Evolutionary conservation across 2,329 filamentous ascomycete species (phyloP), one percentile per base, ranked within the genome.

Genomic region (Aureobasidium sp.): DNA sequence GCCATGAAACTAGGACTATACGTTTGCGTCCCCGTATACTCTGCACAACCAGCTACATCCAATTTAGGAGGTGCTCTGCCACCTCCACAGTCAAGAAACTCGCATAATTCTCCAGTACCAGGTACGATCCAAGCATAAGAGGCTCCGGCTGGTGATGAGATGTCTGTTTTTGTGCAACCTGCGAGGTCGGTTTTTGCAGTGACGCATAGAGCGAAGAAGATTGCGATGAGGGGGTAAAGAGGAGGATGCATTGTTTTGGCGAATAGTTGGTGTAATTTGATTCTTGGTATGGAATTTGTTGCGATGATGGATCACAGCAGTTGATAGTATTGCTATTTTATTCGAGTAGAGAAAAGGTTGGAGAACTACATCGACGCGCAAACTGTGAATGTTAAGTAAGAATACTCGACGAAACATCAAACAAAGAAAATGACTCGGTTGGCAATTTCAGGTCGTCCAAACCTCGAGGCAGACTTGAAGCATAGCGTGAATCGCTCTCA

Each of bases 1-100:
- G 73, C 59, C 3, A 85, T 72, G 71, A 75, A 86, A 48, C 70
- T 74, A 9, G 82, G 81, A 61, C 76, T 76, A 71, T 83, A 82
- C 13, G 78, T 80, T 16, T 74, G 80, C 30, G 82, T 84, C 64
- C 84, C 84, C 2, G 69, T 67, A 75, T 87, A 86, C 4, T 61
- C 67, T 2, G 72, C 69, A 68, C 86, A 89, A 2, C 85, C 86
- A 0, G 86, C 86, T 27, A 85, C 81, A 30, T 78, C 81, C 16
- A 81, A 83, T 76, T 84, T 48, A 9, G 60, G 60, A 7, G 60
- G 52, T 9, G 85, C 86, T 49, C 81, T 79, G 61, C 85, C 86
- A 65, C 86, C 86, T 62, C 86, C 86, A 73, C 86, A 88, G 79
- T 88, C 86, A 66, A 85, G 78, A 64, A 83, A 69, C 10, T 77